These are phyloP conservation scores for Heracleum sosnowskyi DNA, from an alignment of 129 eudicot species.

Conservation along the genomic window DNA sequence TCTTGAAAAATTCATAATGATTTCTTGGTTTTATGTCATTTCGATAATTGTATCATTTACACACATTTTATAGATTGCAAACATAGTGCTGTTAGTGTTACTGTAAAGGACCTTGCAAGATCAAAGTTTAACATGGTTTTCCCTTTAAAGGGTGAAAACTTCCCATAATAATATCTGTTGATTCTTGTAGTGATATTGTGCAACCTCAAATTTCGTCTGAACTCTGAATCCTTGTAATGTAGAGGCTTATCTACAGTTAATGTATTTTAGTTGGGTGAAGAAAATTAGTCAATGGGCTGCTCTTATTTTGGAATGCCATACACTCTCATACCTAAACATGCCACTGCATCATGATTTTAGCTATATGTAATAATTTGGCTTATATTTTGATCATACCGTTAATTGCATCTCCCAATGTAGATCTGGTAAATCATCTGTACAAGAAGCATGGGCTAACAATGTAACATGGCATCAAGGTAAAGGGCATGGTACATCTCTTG, in stretches of 20 bases:
- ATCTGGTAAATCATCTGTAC: conserved; percentile 73
- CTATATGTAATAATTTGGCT: background rate
- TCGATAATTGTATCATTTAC: background rate
- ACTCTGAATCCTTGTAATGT: too few relatives aligned
- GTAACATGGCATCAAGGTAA: conserved; percentile 89
- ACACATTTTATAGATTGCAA: background rate
- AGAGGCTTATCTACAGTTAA: background rate
- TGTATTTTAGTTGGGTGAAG: background rate
- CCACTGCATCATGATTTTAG: background rate
- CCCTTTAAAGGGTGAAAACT: background rate
- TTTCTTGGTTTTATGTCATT: background rate
- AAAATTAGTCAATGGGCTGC: too few relatives aligned
- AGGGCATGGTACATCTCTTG: conserved; percentile 7
- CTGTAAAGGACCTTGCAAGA: background rate
- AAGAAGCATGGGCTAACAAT: conserved; percentile 77
- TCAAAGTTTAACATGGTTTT: background rate
- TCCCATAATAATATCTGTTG: background rate
- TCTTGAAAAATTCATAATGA: background rate
- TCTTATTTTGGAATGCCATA: too few relatives aligned
- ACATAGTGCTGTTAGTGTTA: background rate
- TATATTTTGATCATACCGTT: background rate
- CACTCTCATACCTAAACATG: background rate
- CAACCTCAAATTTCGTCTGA: background rate
- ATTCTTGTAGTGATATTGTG: background rate
- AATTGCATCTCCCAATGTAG: conserved; percentile 29